Base-by-base conservation (phyloP, 2,329 filamentous ascomycete genomes). In the Pseudocercospora eumusae region DNA sequence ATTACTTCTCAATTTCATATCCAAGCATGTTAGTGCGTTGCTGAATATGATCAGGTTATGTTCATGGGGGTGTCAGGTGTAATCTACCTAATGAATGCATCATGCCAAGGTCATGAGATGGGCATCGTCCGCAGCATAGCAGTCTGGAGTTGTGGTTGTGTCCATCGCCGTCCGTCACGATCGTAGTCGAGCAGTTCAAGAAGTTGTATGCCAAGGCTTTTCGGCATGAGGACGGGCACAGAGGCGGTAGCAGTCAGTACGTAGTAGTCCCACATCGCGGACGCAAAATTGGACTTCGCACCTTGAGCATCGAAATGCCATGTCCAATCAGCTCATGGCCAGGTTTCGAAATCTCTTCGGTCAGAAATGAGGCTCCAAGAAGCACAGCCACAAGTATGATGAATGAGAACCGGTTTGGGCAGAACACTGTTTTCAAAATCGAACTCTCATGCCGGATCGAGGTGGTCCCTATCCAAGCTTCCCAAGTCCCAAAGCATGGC, bases 1-100 rank as follows among this genome's bases (percentile, higher is more conserved):
- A 75, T 58, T 70, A 75, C 44, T 64, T 62, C 7, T 66, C 71
- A 20, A 73, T 67, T 25, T 67, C 60, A 44, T 69, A 68, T 10
- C 54, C 61, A 18, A 66, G 61, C 13, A 62, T 53, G 25, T 67
- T 62, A 1, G 55, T 18, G 57, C 73, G 74, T 18, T 64, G 64
- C 7, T 59, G n/a, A n/a, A n/a, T n/a, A n/a, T n/a, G n/a, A n/a
- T n/a, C n/a, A n/a, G n/a, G n/a, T n/a, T n/a, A n/a, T n/a, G n/a
- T n/a, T n/a, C n/a, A n/a, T n/a, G n/a, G n/a, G n/a, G n/a, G n/a
- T n/a, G n/a, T 27, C n/a, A 10, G 21, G 6, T 2, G n/a, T 52
- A 7, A 25, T 3, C 11, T 52, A 52, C 47, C 21, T 54, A 15
- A 18, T 23, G 5, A 13, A 74, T 66, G 50, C 73, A 75, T 40